phyloP scores from a whole-genome alignment of 179 eudicot species.

The Spergularia azorica region DNA sequence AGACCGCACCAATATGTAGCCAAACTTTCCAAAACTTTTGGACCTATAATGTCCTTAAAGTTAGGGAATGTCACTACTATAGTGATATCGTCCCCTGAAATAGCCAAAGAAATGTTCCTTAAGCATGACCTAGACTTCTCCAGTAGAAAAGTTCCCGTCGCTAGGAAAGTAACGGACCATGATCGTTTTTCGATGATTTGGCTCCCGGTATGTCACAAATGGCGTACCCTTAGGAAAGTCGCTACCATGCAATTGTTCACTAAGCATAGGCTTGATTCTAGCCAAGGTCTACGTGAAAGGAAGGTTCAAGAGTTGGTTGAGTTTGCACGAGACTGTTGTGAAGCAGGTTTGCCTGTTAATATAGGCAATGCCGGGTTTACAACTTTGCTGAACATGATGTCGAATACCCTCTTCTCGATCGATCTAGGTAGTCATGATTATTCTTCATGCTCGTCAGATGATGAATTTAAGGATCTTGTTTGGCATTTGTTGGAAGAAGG shows the following conservation, averaged over 20 bases:
- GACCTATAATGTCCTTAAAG: constrained; percentile 26
- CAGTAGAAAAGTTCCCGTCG: constrained; percentile 4
- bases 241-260: constrained; percentile 13
- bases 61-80: constrained; percentile 19
- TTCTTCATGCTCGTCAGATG: background rate
- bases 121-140: constrained; percentile 23
- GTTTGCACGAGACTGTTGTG: constrained; percentile 2
- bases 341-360: constrained; percentile 1
- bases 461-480: constrained; percentile 31
- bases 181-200: constrained; percentile 15
- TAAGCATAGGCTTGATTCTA: constrained; percentile 9
- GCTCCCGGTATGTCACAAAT: constrained; percentile 24
- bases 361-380: constrained; percentile 28
- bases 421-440: constrained; percentile 24
- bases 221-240: constrained; percentile 23
- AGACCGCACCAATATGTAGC: constrained; percentile 16
- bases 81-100: constrained; percentile 23
- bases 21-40: constrained; percentile 19
- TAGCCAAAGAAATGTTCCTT: constrained; percentile 25
- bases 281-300: constrained; percentile 16
- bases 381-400: constrained; percentile 25
- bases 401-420: constrained; percentile 26
- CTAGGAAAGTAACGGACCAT: background rate
- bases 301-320: constrained; percentile 20
- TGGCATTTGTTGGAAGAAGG: constrained; percentile 13